A percentile compares a stretch with the other conserved stretches of the same genome.
phyloP scores from a whole-genome alignment of 1,284 basidiomycete genomes.

The Moniliophthora roreri region DNA sequence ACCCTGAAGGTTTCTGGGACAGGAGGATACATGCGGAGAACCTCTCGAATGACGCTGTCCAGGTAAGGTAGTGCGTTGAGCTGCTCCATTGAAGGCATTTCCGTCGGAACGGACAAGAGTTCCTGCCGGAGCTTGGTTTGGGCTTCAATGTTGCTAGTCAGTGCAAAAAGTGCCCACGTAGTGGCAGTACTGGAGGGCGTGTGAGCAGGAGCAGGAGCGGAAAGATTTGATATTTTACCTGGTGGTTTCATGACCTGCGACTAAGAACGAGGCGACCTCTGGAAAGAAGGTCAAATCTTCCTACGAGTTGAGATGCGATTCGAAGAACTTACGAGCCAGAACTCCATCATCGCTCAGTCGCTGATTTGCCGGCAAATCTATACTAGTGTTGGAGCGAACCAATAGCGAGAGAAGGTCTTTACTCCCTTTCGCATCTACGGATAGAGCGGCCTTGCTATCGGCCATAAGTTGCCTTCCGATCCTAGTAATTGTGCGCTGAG shows the following conservation, averaged over 20 bases:
- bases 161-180: slow-evolving; percentile 63
- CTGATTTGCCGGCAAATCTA: neutral
- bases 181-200: slow-evolving; percentile 37
- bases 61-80: slow-evolving; percentile 61
- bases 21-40: slow-evolving; percentile 64
- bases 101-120: slow-evolving; percentile 44
- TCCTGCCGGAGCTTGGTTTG: slow-evolving; percentile 75
- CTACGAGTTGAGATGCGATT: neutral
- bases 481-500: slow-evolving; percentile 15
- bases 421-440: neutral
- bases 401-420: neutral
- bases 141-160: slow-evolving; percentile 51
- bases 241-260: neutral
- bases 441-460: neutral
- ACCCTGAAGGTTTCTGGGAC: slow-evolving; percentile 54
- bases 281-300: no score
- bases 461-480: neutral
- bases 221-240: no score
- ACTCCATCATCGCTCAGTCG: neutral
- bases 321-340: neutral
- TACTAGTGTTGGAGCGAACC: neutral
- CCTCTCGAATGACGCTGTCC: slow-evolving; percentile 68
- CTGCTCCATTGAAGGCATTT: slow-evolving; percentile 61
- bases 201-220: neutral
- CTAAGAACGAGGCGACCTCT: neutral